Percentiles rank a stretch among this genome's conserved stretches.
Evolutionary conservation across 2,329 filamentous ascomycete genomes (phyloP).

Genomic region (Helminthosporium solani): DNA sequence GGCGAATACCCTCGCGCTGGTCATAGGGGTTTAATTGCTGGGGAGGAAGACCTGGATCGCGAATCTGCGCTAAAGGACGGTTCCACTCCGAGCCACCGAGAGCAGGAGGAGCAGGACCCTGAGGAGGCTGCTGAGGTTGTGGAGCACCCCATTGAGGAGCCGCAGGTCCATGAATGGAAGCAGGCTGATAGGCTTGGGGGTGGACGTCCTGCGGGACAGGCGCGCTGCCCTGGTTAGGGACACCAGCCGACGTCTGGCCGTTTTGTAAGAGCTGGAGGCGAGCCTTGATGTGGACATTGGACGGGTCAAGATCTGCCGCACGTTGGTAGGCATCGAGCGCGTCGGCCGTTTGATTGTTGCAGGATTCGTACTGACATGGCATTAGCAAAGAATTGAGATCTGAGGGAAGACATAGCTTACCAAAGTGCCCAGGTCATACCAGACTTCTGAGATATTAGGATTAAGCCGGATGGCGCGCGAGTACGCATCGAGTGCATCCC

Average conservation of each 20-base stretch:
- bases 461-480: constrained; percentile 94
- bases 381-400: constrained; percentile 12
- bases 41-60: constrained; percentile 60
- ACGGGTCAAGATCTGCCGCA: constrained; percentile 89
- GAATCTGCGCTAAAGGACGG: constrained; percentile 72
- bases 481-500: constrained; percentile 95
- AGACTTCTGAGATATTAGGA: constrained; percentile 97
- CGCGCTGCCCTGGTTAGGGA: constrained; percentile 69
- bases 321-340: constrained; percentile 93
- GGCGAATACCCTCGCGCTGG: constrained; percentile 70
- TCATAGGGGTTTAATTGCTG: constrained; percentile 83
- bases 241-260: constrained; percentile 68
- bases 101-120: constrained; percentile 63
- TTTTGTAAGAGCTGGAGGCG: constrained; percentile 85
- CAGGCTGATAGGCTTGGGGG: constrained; percentile 86
- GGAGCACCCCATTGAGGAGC: constrained; percentile 88
- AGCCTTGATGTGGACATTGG: constrained; percentile 94
- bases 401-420: constrained; percentile 56
- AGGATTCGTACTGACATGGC: constrained; percentile 79
- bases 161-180: constrained; percentile 78
- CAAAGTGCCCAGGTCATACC: constrained; percentile 96
- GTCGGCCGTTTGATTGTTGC: constrained; percentile 97
- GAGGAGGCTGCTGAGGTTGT: constrained; percentile 62
- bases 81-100: constrained; percentile 59
- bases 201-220: constrained; percentile 96